Evolutionary conservation across 495 filamentous ascomycete species (phyloP), one percentile per base, ranked within the genome.

Genomic region (Lasiosphaeria miniovina): DNA sequence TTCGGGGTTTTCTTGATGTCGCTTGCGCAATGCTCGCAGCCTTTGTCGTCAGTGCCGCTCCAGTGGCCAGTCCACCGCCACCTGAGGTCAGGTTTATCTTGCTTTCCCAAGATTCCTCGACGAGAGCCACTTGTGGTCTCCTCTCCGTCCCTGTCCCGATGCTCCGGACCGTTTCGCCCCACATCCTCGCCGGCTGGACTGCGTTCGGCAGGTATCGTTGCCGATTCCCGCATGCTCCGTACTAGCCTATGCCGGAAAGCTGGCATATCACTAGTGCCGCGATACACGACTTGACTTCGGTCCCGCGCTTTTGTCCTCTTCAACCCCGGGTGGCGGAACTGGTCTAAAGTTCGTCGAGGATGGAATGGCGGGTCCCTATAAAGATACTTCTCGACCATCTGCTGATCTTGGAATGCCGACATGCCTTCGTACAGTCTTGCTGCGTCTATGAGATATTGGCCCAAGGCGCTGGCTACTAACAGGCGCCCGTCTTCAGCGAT

Each of bases 281-380:
- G 79, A 62, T 84, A 89, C 1, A 90, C 84, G 9, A 89, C 87
- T 66, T 90, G 88, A 50, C 88, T 86, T 50, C 80, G 65, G 57
- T 90, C 88, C 4, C 87, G 80, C 12, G 70, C 70, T 54, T 79
- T 72, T 0, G 86, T 89, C 50, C 84, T 83, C 4, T 69, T 70
- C 41, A 88, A 81, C 12, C 82, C 83, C 36, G 84, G 82, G 62
- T 87, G 87, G 59, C 84, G 87, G 41, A 82, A 85, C 65, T 90
- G 87, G 63, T 90, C 86, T 9, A 91, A 71, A 0, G 88, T 90
- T 15, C 87, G 75, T 9, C 88, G 83, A 4, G 87, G 80, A 66
- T 91, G 88, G 0, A 91, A 71, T 0, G 84, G 84, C 0, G 83
- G 77, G 0, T 80, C 77, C 4, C 68, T 70, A 32, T 77, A 76